phyloP scores from a whole-genome alignment of 805 yeast genomes.

The Ogataea haglerorum region DNA sequence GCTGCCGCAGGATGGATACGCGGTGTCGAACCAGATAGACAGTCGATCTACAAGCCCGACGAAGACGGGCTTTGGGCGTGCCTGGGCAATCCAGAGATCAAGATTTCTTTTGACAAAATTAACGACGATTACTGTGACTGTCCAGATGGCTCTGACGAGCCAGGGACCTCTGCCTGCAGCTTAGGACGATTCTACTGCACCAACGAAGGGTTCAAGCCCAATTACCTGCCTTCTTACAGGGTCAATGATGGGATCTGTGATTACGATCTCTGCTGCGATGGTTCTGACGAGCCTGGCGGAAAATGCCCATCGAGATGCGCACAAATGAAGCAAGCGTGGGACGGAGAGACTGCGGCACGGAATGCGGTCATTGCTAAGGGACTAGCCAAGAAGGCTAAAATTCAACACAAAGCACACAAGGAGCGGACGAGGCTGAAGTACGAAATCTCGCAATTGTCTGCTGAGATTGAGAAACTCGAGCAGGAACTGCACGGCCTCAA shows the following conservation, averaged over 20 bases:
- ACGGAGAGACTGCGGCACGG: conserved; percentile 14
- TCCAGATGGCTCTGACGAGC: conserved; percentile 97
- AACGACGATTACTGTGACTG: conserved; percentile 94
- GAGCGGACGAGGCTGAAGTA: conserved; percentile 16
- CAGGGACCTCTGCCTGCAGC: conserved; percentile 86
- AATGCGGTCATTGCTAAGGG: conserved; percentile 33
- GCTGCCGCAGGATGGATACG: conserved; percentile 8
- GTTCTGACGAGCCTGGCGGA: conserved; percentile 69
- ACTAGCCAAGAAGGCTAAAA: conserved; percentile 29
- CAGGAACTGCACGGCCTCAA: conserved; percentile 21
- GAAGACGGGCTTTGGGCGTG: conserved; percentile 63
- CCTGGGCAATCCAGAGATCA: conserved; percentile 61
- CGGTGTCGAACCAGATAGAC: conserved; percentile 41
- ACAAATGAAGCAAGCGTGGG: conserved; percentile 43
- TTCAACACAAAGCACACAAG: conserved; percentile 30
- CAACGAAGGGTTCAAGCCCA: conserved; percentile 67
- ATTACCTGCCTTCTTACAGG: conserved; percentile 58
- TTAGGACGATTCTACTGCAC: conserved; percentile 62
- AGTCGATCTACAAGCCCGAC: conserved; percentile 48
- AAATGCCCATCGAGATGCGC: conserved; percentile 58
- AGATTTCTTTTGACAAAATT: conserved; percentile 55
- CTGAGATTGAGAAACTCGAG: conserved; percentile 25
- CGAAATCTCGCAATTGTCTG: conserved; percentile 11
- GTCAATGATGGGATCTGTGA: conserved; percentile 94
- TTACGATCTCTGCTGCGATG: conserved; percentile 87